Percentiles rank a stretch among this genome's conserved stretches.
Evolutionary conservation across 2,329 filamentous ascomycete genomes (phyloP).

Genomic region (Fusarium sp.): DNA sequence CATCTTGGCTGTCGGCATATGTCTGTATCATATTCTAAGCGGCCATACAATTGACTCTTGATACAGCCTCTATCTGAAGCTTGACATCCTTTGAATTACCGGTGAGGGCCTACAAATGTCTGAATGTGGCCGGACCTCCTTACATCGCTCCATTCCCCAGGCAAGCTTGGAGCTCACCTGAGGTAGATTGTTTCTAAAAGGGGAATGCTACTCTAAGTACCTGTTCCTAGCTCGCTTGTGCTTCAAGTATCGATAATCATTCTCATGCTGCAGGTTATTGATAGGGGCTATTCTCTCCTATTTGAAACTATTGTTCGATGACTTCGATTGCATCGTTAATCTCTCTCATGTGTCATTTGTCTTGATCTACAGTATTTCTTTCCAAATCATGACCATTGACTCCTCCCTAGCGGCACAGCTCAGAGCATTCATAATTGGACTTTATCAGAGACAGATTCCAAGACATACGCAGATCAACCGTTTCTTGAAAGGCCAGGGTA

Average conservation of each 20-base stretch:
- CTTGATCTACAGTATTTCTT: conserved; percentile 3
- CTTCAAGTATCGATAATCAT: conserved; percentile 21
- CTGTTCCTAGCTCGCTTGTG: conserved; percentile 18
- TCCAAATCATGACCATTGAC: background rate
- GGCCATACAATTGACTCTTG: conserved; percentile 1
- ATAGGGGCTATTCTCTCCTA: conserved; percentile 25
- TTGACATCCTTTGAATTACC: background rate
- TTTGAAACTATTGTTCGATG: background rate
- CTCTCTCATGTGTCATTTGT: background rate
- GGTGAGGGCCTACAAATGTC: background rate
- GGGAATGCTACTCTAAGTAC: conserved; percentile 31
- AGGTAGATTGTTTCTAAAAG: conserved; percentile 36
- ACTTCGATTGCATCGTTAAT: background rate
- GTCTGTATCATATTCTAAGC: background rate
- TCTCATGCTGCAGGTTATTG: conserved; percentile 7
- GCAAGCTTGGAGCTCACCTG: conserved; percentile 27
- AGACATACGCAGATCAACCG: conserved; percentile 22
- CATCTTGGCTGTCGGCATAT: conserved; percentile 16
- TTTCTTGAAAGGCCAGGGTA: background rate
- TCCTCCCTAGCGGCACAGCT: background rate
- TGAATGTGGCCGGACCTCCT: conserved; percentile 12
- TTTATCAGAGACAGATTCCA: conserved; percentile 16
- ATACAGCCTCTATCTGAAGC: background rate
- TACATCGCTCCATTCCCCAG: conserved; percentile 20
- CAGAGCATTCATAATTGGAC: conserved; percentile 1